These are phyloP conservation scores for Kodamaea sp. DNA, from an alignment of 1,139 yeast genomes.

Conservation along the genomic window DNA sequence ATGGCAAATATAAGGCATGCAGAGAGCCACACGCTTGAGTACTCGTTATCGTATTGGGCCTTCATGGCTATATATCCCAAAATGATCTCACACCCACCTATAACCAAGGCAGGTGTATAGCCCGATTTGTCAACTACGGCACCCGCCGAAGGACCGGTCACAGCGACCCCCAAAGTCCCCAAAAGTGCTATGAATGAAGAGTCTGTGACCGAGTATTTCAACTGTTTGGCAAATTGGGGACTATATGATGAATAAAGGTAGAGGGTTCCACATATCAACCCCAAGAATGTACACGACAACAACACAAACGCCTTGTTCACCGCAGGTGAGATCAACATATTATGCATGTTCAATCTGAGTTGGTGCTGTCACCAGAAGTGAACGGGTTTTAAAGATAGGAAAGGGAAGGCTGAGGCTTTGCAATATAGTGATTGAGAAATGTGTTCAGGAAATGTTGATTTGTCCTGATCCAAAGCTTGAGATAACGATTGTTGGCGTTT, in stretches of 20 bases:
- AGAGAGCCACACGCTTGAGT: constrained; percentile 34
- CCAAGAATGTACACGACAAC: constrained; percentile 49
- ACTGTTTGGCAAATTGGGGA: constrained; percentile 59
- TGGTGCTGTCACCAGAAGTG: too few relatives aligned
- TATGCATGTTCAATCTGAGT: too few relatives aligned
- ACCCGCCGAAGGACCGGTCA: constrained; percentile 62
- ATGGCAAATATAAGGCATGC: constrained; percentile 41
- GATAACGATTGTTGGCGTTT: too few relatives aligned
- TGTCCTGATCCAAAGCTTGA: too few relatives aligned
- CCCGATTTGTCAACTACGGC: constrained; percentile 57
- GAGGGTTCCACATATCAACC: constrained; percentile 62
- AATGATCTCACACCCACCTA: constrained; percentile 47
- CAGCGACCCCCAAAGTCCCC: constrained; percentile 61
- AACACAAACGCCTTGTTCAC: constrained; percentile 37
- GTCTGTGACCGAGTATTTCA: constrained; percentile 54
- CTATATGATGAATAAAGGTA: constrained; percentile 62
- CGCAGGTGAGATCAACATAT: constrained; percentile 28
- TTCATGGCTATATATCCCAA: constrained; percentile 50
- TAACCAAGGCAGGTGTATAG: constrained; percentile 41
- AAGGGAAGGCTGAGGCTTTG: too few relatives aligned
- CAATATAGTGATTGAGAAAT: too few relatives aligned
- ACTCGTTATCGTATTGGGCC: constrained; percentile 39
- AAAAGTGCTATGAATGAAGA: constrained; percentile 57
- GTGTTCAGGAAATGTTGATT: too few relatives aligned
- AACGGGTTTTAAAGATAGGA: too few relatives aligned